Conservation (phyloP, 2,329 filamentous ascomycete species). For the Cryphonectria japonica region DNA sequence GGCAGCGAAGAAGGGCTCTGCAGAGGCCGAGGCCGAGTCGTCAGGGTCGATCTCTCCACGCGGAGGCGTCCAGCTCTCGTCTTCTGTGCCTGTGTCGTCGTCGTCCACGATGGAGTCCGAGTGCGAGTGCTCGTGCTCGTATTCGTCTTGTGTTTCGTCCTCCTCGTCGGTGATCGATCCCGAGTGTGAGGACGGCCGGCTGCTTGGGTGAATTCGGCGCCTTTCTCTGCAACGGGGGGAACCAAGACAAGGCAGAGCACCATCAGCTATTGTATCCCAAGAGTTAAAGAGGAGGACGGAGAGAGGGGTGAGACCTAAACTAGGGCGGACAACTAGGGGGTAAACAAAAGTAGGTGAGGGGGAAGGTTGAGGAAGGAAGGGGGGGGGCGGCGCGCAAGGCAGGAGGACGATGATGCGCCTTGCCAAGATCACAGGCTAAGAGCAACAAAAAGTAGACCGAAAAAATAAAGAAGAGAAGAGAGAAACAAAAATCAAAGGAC, state of each 20-base stretch:
- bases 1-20: constrained; percentile 34
- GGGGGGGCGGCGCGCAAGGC: background rate
- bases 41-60: constrained; percentile 59
- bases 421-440: background rate
- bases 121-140: constrained; percentile 38
- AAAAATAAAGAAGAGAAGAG: background rate
- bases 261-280: constrained; percentile 13
- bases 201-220: constrained; percentile 30
- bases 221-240: constrained; percentile 21
- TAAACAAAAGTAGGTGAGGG: background rate
- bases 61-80: constrained; percentile 44
- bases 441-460: background rate
- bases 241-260: constrained; percentile 1
- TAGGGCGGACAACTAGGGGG: constrained; percentile 6
- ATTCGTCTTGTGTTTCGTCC: constrained; percentile 43
- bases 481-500: background rate
- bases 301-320: background rate
- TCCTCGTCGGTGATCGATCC: constrained; percentile 44
- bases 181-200: constrained; percentile 39
- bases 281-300: background rate
- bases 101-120: constrained; percentile 36
- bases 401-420: background rate
- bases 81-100: constrained; percentile 14
- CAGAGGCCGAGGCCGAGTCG: constrained; percentile 60
- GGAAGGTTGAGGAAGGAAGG: background rate